phyloP scores from a whole-genome alignment of 2,329 filamentous ascomycete species.

The Bisporella sp. region DNA sequence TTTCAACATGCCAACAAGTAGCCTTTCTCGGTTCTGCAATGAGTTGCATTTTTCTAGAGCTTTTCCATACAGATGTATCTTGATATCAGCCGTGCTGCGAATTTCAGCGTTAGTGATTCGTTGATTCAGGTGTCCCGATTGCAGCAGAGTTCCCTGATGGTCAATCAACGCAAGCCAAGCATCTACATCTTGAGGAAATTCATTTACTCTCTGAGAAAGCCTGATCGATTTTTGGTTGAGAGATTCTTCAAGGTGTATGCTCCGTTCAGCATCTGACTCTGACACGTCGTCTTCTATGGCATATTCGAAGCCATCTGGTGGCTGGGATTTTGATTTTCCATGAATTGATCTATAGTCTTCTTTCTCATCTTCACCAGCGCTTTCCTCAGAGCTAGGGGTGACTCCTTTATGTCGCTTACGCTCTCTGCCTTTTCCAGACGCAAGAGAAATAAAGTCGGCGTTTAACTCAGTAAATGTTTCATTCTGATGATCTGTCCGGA shows the following conservation, averaged over 20 bases:
- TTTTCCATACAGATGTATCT: conserved; percentile 71
- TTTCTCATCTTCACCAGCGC: conserved; percentile 29
- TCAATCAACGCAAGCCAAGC: conserved; percentile 74
- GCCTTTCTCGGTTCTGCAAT: conserved; percentile 42
- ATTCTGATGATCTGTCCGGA: conserved; percentile 27
- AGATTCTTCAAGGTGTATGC: conserved; percentile 34
- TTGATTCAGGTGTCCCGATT: conserved; percentile 38
- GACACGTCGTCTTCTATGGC: conserved; percentile 37
- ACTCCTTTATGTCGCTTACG: conserved; percentile 22
- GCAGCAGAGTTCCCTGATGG: conserved; percentile 66
- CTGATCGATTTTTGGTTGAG: conserved; percentile 49
- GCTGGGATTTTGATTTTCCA: conserved; percentile 47
- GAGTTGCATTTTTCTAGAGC: conserved; percentile 54
- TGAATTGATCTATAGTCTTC: conserved; percentile 57
- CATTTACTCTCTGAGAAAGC: conserved; percentile 56
- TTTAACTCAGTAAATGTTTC: conserved; percentile 13
- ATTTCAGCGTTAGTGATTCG: conserved; percentile 53
- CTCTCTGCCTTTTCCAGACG: conserved; percentile 22
- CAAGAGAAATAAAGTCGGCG: conserved; percentile 44
- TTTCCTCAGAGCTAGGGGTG: conserved; percentile 37
- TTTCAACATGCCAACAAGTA: conserved; percentile 64
- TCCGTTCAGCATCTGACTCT: conserved; percentile 29
- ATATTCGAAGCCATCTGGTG: conserved; percentile 32
- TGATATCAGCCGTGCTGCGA: conserved; percentile 69
- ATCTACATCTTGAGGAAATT: conserved; percentile 58